Conservation (phyloP, 345 rosid species). For the Euphorbia lathyris region DNA sequence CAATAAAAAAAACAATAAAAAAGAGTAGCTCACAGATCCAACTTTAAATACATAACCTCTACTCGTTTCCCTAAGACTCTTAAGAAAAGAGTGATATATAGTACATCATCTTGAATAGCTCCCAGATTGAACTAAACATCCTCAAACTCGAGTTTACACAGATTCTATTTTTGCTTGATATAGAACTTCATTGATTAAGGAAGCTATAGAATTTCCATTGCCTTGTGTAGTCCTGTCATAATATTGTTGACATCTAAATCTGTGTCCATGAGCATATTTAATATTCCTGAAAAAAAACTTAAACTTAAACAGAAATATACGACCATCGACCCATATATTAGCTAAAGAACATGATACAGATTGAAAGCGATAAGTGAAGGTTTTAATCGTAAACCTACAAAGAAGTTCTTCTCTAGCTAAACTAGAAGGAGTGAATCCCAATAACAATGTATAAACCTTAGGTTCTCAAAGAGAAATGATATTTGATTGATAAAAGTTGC, state of each 20-base stretch:
- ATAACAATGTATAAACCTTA: too few relatives aligned
- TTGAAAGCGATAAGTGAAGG: too few relatives aligned
- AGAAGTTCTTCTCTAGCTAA: too few relatives aligned
- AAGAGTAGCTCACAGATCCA: too few relatives aligned
- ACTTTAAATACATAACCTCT: constrained; percentile 63
- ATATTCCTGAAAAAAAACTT: constrained; percentile 81
- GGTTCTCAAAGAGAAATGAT: too few relatives aligned
- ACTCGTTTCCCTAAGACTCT: constrained; percentile 80
- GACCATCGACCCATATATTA: constrained; percentile 15
- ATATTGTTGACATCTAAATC: constrained; percentile 88
- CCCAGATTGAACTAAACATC: constrained; percentile 74
- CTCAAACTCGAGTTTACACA: constrained; percentile 93
- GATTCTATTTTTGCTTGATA: constrained; percentile 96
- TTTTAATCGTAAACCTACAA: too few relatives aligned
- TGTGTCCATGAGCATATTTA: constrained; percentile 89
- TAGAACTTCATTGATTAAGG: constrained; percentile 87
- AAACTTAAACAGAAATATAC: neutral
- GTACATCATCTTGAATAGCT: constrained; percentile 81
- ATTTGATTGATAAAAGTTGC: too few relatives aligned
- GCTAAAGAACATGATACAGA: too few relatives aligned
- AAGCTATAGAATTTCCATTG: constrained; percentile 87
- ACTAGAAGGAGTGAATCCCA: too few relatives aligned
- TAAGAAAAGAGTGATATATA: constrained; percentile 91
- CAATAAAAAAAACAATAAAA: too few relatives aligned
- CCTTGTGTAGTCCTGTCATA: constrained; percentile 85